Base-by-base conservation (phyloP, 139 green algal species). In the Asterochloris erici region DNA sequence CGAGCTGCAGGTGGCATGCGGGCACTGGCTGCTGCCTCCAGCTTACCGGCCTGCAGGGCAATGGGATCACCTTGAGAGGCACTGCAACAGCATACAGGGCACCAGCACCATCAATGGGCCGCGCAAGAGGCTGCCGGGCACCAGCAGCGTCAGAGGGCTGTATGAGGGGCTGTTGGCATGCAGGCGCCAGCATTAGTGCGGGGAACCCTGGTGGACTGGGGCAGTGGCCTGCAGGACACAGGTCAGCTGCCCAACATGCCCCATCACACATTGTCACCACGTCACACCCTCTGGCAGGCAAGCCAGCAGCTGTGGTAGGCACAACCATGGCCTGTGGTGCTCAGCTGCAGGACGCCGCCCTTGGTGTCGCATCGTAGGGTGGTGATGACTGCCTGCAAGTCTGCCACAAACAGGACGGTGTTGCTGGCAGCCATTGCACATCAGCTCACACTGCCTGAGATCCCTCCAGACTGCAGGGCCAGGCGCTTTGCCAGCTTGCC, bases 391-490 rank as follows among this genome's bases (percentile, higher is more conserved):
- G 81, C 85, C 26, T 12, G 29, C 21, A 29, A 73, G 75, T 88
- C 85, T 24, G 77, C 85, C 21, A 83, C 70, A 78, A 79, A 88
- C 62, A 88, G 66, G 1, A 73, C n/a, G 26, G 78, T 83, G 64
- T 82, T 83, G 68, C 63, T 86, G 78, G 63, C 77, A n/a, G 63
- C 74, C 81, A 88, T 74, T 17, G 68, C 84, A 26, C 16, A 69
- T 14, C 63, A 68, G 70, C 80, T 60, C 23, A 84, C 12, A 60
- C 47, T 29, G 29, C 54, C 71, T 21, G n/a, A 12, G 21, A 62
- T 68, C 47, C 70, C 54, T 26, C 27, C 26, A 21, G 27, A 23
- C 11, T 66, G 14, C 16, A 82, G 24, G 69, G 63, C 21, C 63
- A 73, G 78, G 11, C 63, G 16, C 17, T 63, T 19, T 14, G 60